phyloP scores from a whole-genome alignment of 805 yeast species.

The Starmerella floricola region DNA sequence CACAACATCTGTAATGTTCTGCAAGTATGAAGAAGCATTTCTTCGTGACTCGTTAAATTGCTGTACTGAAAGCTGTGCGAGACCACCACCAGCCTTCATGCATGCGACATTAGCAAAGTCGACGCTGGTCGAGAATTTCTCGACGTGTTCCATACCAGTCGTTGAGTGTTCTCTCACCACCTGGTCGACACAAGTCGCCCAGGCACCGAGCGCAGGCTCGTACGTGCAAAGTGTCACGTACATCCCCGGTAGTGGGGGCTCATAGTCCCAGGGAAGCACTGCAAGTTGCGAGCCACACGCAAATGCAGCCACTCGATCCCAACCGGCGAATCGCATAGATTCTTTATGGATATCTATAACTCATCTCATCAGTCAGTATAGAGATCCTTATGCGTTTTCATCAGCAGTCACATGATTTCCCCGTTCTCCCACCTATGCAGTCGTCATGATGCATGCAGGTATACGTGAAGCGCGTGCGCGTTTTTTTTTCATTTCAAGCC shows the following conservation, averaged over 20 bases:
- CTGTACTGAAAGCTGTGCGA: neutral
- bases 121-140: neutral
- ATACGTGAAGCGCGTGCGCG: no score
- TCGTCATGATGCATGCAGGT: no score
- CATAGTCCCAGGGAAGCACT: conserved; percentile 11
- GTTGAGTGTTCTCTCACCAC: conserved; percentile 3
- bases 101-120: conserved; percentile 10
- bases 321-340: conserved; percentile 13
- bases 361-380: neutral
- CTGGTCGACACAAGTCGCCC: conserved; percentile 15
- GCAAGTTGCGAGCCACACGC: conserved; percentile 14
- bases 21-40: conserved; percentile 9
- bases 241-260: conserved; percentile 7
- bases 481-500: no score
- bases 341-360: neutral
- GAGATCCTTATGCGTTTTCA: no score
- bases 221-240: conserved; percentile 13
- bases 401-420: neutral
- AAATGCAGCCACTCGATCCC: conserved; percentile 16
- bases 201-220: conserved; percentile 16
- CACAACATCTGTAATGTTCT: neutral
- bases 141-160: neutral
- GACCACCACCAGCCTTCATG: conserved; percentile 10
- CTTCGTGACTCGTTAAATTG: neutral
- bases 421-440: no score